These are phyloP conservation scores for Knufia petricola DNA, from an alignment of 2,329 filamentous ascomycete species.

Conservation along the genomic window DNA sequence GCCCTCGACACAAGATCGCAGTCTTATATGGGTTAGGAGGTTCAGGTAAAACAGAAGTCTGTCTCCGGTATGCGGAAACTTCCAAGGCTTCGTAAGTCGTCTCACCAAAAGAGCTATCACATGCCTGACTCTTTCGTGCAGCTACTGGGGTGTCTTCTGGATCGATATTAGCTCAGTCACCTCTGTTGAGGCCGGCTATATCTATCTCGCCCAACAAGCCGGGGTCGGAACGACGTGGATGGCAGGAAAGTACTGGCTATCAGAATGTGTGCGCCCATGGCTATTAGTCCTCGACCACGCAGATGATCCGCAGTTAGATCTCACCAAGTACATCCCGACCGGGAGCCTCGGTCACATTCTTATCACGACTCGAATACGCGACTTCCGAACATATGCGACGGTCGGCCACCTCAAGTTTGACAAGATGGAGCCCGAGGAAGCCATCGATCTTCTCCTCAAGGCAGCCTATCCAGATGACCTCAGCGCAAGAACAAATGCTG, in stretches of 20 bases:
- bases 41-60: conserved; percentile 33
- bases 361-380: conserved; percentile 31
- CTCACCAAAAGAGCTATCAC: not conserved
- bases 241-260: conserved; percentile 12
- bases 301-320: conserved; percentile 30
- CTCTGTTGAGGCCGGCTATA: conserved; percentile 14
- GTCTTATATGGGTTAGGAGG: conserved; percentile 24
- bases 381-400: conserved; percentile 18
- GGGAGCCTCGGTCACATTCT: conserved; percentile 29
- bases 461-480: conserved; percentile 12
- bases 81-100: conserved; percentile 26
- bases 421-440: conserved; percentile 19
- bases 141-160: conserved; percentile 31
- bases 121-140: conserved; percentile 10
- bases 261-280: conserved; percentile 20
- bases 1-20: conserved; percentile 12
- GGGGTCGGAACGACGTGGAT: conserved; percentile 6
- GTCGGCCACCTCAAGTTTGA: conserved; percentile 17
- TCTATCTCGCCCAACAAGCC: not conserved
- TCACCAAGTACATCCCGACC: conserved; percentile 26
- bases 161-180: conserved; percentile 27
- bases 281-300: conserved; percentile 36
- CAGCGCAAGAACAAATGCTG: conserved; percentile 9
- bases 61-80: conserved; percentile 27
- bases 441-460: conserved; percentile 19